Evolutionary conservation across 2,329 filamentous ascomycete genomes (phyloP).

Genomic region (Fonsecaea nubica): DNA sequence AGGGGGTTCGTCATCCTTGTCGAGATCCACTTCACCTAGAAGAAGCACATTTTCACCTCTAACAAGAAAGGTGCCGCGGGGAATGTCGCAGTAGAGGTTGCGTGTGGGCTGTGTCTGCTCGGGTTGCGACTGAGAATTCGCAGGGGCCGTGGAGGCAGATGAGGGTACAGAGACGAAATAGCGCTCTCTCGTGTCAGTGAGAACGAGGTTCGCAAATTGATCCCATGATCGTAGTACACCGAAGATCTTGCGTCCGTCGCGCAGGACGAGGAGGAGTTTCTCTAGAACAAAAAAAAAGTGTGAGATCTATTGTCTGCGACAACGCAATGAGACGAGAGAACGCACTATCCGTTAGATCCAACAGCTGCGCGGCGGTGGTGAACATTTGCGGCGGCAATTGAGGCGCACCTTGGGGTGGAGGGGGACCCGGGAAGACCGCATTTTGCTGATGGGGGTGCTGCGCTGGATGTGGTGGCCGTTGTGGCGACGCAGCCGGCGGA

Average conservation of each 20-base stretch:
- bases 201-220: conserved; percentile 94
- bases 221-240: conserved; percentile 95
- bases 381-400: conserved; percentile 85
- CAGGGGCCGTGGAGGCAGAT: conserved; percentile 1
- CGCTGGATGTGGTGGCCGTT: conserved; percentile 20
- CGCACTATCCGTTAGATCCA: conserved; percentile 97
- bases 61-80: conserved; percentile 86
- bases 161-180: conserved; percentile 64
- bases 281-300: conserved; percentile 60
- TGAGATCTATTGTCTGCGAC: not conserved
- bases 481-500: conserved; percentile 29
- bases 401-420: conserved; percentile 49
- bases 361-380: conserved; percentile 91
- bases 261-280: conserved; percentile 88
- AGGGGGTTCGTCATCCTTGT: conserved; percentile 89
- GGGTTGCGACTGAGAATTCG: conserved; percentile 10
- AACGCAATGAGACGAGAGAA: conserved; percentile 25
- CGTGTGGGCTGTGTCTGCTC: conserved; percentile 46
- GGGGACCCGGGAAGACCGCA: conserved; percentile 31
- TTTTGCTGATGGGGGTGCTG: conserved; percentile 34
- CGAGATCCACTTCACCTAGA: conserved; percentile 93
- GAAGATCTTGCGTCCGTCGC: conserved; percentile 92
- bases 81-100: conserved; percentile 80
- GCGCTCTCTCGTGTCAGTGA: conserved; percentile 90
- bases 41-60: conserved; percentile 96